Evolutionary conservation across 768 basidiomycete species (phyloP), one percentile per base, ranked within the genome.

Genomic region (Russula sp.): DNA sequence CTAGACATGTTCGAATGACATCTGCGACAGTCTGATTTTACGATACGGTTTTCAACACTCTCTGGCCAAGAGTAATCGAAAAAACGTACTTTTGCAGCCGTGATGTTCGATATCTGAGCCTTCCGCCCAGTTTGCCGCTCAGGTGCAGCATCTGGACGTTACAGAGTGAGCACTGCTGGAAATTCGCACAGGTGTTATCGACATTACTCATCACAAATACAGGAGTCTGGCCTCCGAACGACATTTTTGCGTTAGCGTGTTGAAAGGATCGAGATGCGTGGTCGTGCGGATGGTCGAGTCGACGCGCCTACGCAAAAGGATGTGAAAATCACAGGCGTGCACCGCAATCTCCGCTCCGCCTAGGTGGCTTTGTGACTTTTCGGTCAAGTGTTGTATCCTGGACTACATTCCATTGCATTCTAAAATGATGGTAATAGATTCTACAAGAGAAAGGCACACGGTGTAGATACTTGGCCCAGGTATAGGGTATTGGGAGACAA

Each of bases 41-140:
- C 42, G 66, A 56, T 40, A 40, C 16, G 18, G 49, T 27, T 20
- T 53, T 55, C 56, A 48, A 61, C 48, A 60, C 55, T 59, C 37
- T 3, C 5, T 52, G 62, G 57, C 58, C 34, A 32, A 10, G 48
- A 10, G 35, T 10, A 58, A 53, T 39, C 1, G 44, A 13, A 51
- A 27, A 18, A 8, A 66, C 81, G 59, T 48, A 93, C 94, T 83
- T 98, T 98, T 55, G 94, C 95, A 9, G 96, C 94, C 1, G 90
- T 94, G 76, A 98, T 98, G 74, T 98, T 98, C 42, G 93, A 94
- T 64, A 90, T 87, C 78, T 97, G 95, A 0, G 96, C 96, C 77
- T 96, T 98, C 68, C 94, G 82, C 52, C 95, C 95, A 27, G 90
- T 87, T 75, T 94, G 92, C 74, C 95, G 82, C 76, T 97, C 93